Conservation (phyloP, 1,284 basidiomycete genomes). For the Agroathelia rolfsii region DNA sequence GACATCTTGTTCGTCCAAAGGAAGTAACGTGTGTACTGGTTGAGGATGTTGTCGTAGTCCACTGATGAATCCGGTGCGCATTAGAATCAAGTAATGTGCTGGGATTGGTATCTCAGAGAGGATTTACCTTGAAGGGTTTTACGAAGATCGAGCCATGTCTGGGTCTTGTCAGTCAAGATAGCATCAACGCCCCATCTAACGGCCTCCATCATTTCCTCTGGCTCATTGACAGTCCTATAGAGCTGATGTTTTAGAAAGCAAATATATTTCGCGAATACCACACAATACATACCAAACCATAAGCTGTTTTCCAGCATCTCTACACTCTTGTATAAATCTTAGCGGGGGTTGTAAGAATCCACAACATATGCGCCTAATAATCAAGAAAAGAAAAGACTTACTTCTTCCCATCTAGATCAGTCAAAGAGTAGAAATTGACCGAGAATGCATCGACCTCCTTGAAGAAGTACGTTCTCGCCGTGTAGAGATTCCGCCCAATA, state of each 20-base stretch:
- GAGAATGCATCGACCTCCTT: conserved; percentile 82
- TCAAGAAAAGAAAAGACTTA: conserved; percentile 24
- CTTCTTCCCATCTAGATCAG: conserved; percentile 64
- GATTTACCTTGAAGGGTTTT: conserved; percentile 50
- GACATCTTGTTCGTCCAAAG: conserved; percentile 63
- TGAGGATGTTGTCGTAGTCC: conserved; percentile 56
- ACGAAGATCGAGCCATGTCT: conserved; percentile 68
- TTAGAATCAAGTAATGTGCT: conserved; percentile 3
- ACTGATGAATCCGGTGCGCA: conserved; percentile 25
- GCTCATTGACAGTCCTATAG: conserved; percentile 94
- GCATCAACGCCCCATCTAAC: conserved; percentile 86
- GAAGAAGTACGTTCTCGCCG: conserved; percentile 89
- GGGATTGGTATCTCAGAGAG: conserved; percentile 4
- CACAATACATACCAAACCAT: too few relatives aligned
- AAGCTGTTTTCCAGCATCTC: conserved; percentile 71
- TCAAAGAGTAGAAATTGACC: conserved; percentile 70
- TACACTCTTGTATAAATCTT: conserved; percentile 75
- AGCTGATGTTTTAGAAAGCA: too few relatives aligned
- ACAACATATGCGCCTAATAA: neutral
- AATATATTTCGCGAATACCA: too few relatives aligned
- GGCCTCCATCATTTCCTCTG: conserved; percentile 92
- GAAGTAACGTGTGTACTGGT: conserved; percentile 57
- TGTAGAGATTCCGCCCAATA: conserved; percentile 63
- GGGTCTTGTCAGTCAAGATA: conserved; percentile 83
- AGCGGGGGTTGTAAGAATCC: conserved; percentile 5